Evolutionary conservation across 2,329 filamentous ascomycete species (phyloP), one percentile per base, ranked within the genome.

Genomic region (Neofusicoccum umdonicola): DNA sequence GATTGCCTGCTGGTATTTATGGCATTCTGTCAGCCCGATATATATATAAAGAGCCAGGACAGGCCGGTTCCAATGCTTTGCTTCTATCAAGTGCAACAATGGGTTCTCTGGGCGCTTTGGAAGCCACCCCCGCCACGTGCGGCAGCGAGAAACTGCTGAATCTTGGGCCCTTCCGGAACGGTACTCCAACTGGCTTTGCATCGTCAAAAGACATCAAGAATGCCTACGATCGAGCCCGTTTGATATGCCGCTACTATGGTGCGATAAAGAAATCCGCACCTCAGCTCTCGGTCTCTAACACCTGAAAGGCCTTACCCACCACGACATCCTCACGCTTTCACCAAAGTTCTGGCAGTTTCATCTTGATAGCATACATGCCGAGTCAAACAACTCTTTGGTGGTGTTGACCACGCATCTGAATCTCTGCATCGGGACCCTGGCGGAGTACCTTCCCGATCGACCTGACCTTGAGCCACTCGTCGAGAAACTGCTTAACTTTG

Each of bases 361-460:
- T 17, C 39, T 44, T 4, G 54, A 57, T 39, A 17, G 3, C 22
- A 57, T 57, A 12, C 54, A 57, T 12, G 54, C 54, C 9, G 39
- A 34, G 12, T 42, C 54, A 19, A 41, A 41, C 54, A 45, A 44
- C 15, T 44, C 56, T 51, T 62, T 48, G 42, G 39, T 51, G 34
- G 37, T 71, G 35, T 61, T 71, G 39, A 65, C 67, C 6, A 76
- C 76, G n/a, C 74, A 77, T 39, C 70, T 68, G 65, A 77, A 77
- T 54, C 66, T 76, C 0, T 75, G 71, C 58, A 69, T 75, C 3
- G 74, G 74, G 4, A 77, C 71, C 27, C 22, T 65, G 34, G 63
- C 54, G 4, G 19, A 6, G 1, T 61, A 61, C 35, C n/a, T 61
- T 15, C 45, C 44, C n/a, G 31, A 65, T 5, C 42, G 63, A 7